Evolutionary conservation across 2,329 filamentous ascomycete genomes (phyloP), one percentile per base, ranked within the genome.

Genomic region (Phaeosphaeria sp.): DNA sequence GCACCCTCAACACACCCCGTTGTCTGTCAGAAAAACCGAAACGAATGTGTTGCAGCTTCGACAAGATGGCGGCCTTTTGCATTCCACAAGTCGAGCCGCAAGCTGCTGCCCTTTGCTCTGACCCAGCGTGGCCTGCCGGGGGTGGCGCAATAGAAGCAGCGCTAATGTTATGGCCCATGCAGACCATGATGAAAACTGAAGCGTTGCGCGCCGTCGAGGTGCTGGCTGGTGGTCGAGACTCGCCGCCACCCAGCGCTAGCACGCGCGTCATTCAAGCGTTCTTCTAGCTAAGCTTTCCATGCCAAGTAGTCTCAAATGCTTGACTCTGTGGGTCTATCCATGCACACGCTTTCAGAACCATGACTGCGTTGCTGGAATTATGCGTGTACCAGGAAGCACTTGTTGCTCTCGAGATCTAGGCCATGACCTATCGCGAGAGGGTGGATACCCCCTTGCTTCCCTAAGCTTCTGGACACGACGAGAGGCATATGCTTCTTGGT

Each of bases 271-370:
- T 22, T 46, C 27, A 46, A 52, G 50, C 27, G 50, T 44, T 39
- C 23, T 20, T n/a, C 42, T 6, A n/a, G 13, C 39, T 54, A 54
- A 54, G 52, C 52, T 54, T 54, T 48, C 15, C 1, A 22, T 39
- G 52, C 52, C 52, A 54, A 54, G 52, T 46, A 30, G 20, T 27
- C 21, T 9, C 44, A 36, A 53, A 48, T 48, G 52, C 52, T 54
- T 54, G 44, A 48, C 30, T 33, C 13, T 89, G 42, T 39, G 10
- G 6, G 30, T 18, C 18, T 4, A 17, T n/a, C 36, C 15, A 2
- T 20, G 21, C 15, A 5, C 39, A 20, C 27, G 33, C 33, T 23
- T 15, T 42, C 13, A n/a, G 39, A 42, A 6, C 33, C 21, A 41
- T 51, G 49, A 33, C 17, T 17, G 27, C 27, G 20, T 18, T 17